These are phyloP conservation scores for Celoporthe dispersa DNA, from an alignment of 2,329 filamentous ascomycete genomes.

Conservation along the genomic window DNA sequence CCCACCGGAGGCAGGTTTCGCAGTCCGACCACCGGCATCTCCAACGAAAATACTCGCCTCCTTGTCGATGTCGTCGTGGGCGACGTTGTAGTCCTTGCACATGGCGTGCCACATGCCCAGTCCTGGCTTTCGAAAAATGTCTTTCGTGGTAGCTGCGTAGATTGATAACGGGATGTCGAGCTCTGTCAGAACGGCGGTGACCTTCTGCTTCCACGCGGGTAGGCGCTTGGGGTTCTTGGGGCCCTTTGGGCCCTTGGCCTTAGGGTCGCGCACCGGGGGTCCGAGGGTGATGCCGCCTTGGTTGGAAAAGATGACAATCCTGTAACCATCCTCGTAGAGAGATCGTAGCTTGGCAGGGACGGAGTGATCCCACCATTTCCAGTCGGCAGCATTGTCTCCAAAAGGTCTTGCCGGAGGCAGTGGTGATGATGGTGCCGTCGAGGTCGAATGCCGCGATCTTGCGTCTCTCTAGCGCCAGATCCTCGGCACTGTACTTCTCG, in stretches of 20 bases:
- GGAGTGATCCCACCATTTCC: slow-evolving; percentile 87
- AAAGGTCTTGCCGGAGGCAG: slow-evolving; percentile 84
- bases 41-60: slow-evolving; percentile 82
- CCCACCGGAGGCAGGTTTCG: slow-evolving; percentile 33
- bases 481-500: slow-evolving; percentile 32
- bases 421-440: slow-evolving; percentile 85
- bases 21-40: slow-evolving; percentile 71
- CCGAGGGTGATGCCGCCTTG: slow-evolving; percentile 82
- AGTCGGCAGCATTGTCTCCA: slow-evolving; percentile 72
- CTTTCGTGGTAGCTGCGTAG: slow-evolving; percentile 84
- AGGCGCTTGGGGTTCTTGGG: slow-evolving; percentile 68
- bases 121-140: slow-evolving; percentile 85
- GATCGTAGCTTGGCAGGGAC: slow-evolving; percentile 71
- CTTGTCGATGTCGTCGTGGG: slow-evolving; percentile 66
- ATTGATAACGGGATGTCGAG: slow-evolving; percentile 78
- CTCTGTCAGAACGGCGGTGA: slow-evolving; percentile 67
- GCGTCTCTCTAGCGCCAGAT: slow-evolving; percentile 43
- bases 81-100: slow-evolving; percentile 62
- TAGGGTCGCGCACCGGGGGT: slow-evolving; percentile 72
- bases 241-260: slow-evolving; percentile 59
- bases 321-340: slow-evolving; percentile 70
- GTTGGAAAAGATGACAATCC: slow-evolving; percentile 82
- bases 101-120: slow-evolving; percentile 82
- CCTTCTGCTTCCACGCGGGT: slow-evolving; percentile 82
- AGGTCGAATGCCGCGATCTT: slow-evolving; percentile 77